Conservation (phyloP, 257 asterid species). For the Leonotis leonurus region DNA sequence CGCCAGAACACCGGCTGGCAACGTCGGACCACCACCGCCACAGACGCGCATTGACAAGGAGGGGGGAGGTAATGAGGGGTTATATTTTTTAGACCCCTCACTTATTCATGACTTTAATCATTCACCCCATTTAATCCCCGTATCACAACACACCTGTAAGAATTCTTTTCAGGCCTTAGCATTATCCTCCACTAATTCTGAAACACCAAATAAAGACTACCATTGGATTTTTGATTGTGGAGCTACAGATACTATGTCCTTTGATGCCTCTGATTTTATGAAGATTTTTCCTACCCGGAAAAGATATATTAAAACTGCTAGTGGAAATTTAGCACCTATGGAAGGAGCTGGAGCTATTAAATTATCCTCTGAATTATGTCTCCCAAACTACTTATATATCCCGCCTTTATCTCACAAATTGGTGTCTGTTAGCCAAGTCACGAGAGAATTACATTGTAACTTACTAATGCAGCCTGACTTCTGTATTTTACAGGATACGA, state of each 20-base stretch:
- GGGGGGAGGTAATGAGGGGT: neutral
- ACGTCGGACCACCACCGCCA: neutral
- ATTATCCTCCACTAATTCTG: neutral
- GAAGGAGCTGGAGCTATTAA: neutral
- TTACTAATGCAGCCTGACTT: neutral
- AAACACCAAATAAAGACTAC: neutral
- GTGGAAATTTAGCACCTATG: neutral
- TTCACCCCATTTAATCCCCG: neutral
- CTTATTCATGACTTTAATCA: neutral
- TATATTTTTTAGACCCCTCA: neutral
- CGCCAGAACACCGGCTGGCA: neutral
- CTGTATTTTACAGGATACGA: neutral
- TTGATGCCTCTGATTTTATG: neutral
- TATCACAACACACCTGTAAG: too few relatives aligned
- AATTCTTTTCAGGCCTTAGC: neutral
- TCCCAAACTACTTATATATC: neutral
- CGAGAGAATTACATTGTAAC: neutral
- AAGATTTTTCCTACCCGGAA: neutral
- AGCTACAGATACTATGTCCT: neutral
- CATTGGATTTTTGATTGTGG: neutral
- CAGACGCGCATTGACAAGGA: neutral
- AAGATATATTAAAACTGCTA: neutral
- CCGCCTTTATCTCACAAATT: neutral
- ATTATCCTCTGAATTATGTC: neutral
- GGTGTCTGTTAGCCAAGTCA: neutral